Base-by-base conservation (phyloP, 2,329 filamentous ascomycete species). In the Alternaria dauci region DNA sequence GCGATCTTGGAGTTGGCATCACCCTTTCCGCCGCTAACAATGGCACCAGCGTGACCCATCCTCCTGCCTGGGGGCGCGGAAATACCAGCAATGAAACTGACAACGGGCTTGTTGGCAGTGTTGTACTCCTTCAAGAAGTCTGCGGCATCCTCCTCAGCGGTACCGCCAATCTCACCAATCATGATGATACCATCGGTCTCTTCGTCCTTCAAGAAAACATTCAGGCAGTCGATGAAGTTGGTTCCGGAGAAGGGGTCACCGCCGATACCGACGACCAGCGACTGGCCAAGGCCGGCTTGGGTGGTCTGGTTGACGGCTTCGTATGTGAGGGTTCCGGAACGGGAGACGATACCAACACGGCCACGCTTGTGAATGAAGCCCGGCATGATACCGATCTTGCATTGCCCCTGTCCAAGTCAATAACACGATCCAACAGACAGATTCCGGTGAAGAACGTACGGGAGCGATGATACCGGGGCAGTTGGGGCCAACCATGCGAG, bases 281-380 rank as follows among this genome's bases (percentile, higher is more conserved):
- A 97, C 86, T 99, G 95, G 69, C 95, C 95, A 61, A 99, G 91
- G 67, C 95, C 95, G 74, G 93, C 91, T 86, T 95, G 92, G 71
- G 95, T 98, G 77, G 95, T 99, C 85, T 99, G 95, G 88, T 98
- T 98, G 83, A 99, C 95, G 78, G 95, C 95, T 86, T 99, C 95
- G 86, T 99, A 99, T 78, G 95, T 99, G 68, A 99, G 89, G 72
- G 95, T 99, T 77, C 95, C 95, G 78, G 95, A 98, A 76, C 95
- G 92, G 74, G 94, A 97, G 82, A 99, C 95, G 81, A 99, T 98
- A 78, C 95, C 95, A 79, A 99, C 94, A 81, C 95, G 94, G 75
- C 95, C 95, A 82, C 94, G 93, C 89, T 98, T 98, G 89, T 99
- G 95, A 85, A 99, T 98, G 87, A 98, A 97, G 76, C 95, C 95